Evolutionary conservation across 495 filamentous ascomycete species (phyloP).

Genomic region (Lepidopterella palustris): DNA sequence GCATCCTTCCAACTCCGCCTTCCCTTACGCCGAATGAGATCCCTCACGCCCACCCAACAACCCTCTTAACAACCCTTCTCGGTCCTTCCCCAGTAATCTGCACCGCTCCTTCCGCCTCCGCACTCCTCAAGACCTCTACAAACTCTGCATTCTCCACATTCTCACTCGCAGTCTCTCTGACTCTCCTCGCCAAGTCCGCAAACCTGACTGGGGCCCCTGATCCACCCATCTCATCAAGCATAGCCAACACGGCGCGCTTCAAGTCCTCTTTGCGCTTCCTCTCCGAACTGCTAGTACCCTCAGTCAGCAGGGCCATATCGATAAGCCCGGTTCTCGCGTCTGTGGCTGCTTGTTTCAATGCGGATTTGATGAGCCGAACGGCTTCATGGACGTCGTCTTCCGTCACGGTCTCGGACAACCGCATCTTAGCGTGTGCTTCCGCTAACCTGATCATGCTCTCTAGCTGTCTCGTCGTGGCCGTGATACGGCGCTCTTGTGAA

Average conservation of each 20-base stretch:
- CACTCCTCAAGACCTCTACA: slow-evolving; percentile 65
- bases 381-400: slow-evolving; percentile 82
- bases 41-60: slow-evolving; percentile 47
- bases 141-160: slow-evolving; percentile 52
- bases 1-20: background rate
- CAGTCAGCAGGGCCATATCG: slow-evolving; percentile 91
- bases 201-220: slow-evolving; percentile 62
- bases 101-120: slow-evolving; percentile 81
- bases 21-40: background rate
- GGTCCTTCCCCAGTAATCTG: slow-evolving; percentile 79
- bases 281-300: slow-evolving; percentile 81
- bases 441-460: slow-evolving; percentile 95
- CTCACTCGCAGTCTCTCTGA: slow-evolving; percentile 70
- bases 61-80: slow-evolving; percentile 73
- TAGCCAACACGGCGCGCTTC: slow-evolving; percentile 65
- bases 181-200: slow-evolving; percentile 62
- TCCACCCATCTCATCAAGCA: slow-evolving; percentile 70
- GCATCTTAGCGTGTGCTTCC: slow-evolving; percentile 97
- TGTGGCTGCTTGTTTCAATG: slow-evolving; percentile 95
- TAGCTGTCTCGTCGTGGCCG: slow-evolving; percentile 89
- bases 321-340: slow-evolving; percentile 87
- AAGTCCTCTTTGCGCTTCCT: slow-evolving; percentile 72
- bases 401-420: slow-evolving; percentile 68
- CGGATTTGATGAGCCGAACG: slow-evolving; percentile 81
- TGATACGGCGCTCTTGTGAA: slow-evolving; percentile 88